Conservation (phyloP, 768 basidiomycete genomes). For the Cystofilobasidium bisporidii region DNA sequence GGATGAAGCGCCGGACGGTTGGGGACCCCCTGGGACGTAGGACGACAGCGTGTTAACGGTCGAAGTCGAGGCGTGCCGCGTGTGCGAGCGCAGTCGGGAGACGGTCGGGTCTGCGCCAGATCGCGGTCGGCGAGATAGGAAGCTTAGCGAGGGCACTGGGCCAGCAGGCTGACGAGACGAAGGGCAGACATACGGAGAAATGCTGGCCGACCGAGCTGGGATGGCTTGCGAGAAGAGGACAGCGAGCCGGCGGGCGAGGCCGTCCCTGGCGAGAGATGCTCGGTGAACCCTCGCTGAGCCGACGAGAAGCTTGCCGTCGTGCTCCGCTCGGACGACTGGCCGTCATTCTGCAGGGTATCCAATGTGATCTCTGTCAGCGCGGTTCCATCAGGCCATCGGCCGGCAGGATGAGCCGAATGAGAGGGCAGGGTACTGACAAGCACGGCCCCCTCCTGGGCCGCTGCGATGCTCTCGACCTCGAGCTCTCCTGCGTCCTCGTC, state of each 20-base stretch:
- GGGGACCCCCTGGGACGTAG: neutral
- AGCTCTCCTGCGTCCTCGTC: slow-evolving; percentile 9
- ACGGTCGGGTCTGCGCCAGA: slow-evolving; percentile 32
- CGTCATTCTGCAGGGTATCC: slow-evolving; percentile 5
- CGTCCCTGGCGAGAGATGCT: slow-evolving; percentile 12
- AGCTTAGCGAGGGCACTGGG: neutral
- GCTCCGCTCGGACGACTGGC: slow-evolving; percentile 21
- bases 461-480: slow-evolving; percentile 11
- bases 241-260: slow-evolving; percentile 23
- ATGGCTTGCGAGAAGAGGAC: slow-evolving; percentile 25
- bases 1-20: slow-evolving; percentile 9
- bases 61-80: slow-evolving; percentile 34
- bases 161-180: too few relatives aligned
- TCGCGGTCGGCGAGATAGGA: slow-evolving; percentile 8
- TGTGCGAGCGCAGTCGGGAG: slow-evolving; percentile 39
- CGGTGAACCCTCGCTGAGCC: slow-evolving; percentile 8
- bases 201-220: slow-evolving; percentile 19
- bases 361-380: neutral
- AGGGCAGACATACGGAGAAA: slow-evolving; percentile 18
- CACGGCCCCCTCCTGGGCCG: neutral
- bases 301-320: slow-evolving; percentile 25
- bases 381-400: neutral
- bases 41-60: slow-evolving; percentile 26
- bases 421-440: neutral
- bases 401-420: neutral